Evolutionary conservation across 257 asterid species (phyloP).

Genomic region (Coffea canephora): DNA sequence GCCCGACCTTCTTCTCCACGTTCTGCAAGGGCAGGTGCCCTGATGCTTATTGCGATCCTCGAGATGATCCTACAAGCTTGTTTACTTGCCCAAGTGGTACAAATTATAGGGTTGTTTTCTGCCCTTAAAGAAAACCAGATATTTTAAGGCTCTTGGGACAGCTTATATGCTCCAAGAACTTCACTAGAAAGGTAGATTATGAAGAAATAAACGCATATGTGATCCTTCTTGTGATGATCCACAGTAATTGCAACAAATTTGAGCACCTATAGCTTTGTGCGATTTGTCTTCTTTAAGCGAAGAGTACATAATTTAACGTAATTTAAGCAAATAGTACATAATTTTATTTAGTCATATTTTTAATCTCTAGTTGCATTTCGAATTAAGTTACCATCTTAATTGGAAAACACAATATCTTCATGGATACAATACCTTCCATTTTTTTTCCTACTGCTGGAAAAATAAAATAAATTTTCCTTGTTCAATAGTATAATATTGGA

Average conservation of each 20-base stretch:
- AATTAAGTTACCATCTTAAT: no score
- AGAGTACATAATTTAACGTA: no score
- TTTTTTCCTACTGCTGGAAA: no score
- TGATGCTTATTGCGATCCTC: constrained; percentile 44
- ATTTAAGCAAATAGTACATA: no score
- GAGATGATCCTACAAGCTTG: constrained; percentile 28
- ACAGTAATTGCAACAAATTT: not conserved
- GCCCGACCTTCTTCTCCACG: constrained; percentile 48
- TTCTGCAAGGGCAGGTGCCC: constrained; percentile 60
- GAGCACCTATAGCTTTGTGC: not conserved
- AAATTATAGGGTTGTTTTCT: constrained; percentile 30
- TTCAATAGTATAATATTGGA: no score
- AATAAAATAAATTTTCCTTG: no score
- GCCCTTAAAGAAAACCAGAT: constrained; percentile 19
- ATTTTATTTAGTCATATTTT: no score
- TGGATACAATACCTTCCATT: no score
- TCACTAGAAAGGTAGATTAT: not conserved
- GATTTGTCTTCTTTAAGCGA: not conserved
- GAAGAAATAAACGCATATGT: not conserved
- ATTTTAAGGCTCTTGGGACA: no score
- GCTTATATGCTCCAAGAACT: no score
- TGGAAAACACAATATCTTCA: no score
- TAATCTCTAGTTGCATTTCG: no score
- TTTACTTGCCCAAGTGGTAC: constrained; percentile 28
- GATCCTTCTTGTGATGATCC: not conserved